Conservation (phyloP, 1,284 basidiomycete species). For the Retiboletus flavoniger region DNA sequence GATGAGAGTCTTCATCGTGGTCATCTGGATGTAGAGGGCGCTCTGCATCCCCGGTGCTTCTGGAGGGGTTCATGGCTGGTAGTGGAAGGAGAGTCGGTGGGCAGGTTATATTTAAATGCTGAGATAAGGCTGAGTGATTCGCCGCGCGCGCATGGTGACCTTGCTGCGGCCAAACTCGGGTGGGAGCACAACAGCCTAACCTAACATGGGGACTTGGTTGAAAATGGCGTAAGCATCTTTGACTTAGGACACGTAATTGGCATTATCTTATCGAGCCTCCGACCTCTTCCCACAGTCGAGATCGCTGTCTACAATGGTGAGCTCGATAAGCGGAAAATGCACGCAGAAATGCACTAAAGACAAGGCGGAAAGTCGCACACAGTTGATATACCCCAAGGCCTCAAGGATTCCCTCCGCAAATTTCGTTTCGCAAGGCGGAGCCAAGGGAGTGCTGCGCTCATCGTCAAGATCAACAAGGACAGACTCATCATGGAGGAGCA, state of each 20-base stretch:
- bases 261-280: constrained; percentile 1
- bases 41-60: background rate
- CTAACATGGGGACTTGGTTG: too few species aligned
- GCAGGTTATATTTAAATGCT: background rate
- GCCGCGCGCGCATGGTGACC: background rate
- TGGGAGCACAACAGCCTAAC: too few species aligned
- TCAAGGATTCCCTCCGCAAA: constrained; percentile 77
- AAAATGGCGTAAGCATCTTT: constrained; percentile 6
- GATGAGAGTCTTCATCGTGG: constrained; percentile 38
- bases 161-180: too few species aligned
- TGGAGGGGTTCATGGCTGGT: constrained; percentile 12
- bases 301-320: constrained; percentile 27
- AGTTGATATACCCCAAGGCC: constrained; percentile 77
- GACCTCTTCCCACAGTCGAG: background rate
- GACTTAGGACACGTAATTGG: background rate
- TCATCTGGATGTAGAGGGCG: constrained; percentile 38
- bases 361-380: constrained; percentile 58
- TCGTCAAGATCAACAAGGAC: constrained; percentile 86
- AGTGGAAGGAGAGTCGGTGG: background rate
- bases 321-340: constrained; percentile 5
- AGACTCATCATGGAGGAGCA: constrained; percentile 79
- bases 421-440: constrained; percentile 77
- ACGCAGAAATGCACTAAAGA: background rate
- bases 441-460: constrained; percentile 70
- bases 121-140: background rate